Evolutionary conservation across 768 basidiomycete species (phyloP), one percentile per base, ranked within the genome.

Genomic region (Tylopilus vinaceipallidus): DNA sequence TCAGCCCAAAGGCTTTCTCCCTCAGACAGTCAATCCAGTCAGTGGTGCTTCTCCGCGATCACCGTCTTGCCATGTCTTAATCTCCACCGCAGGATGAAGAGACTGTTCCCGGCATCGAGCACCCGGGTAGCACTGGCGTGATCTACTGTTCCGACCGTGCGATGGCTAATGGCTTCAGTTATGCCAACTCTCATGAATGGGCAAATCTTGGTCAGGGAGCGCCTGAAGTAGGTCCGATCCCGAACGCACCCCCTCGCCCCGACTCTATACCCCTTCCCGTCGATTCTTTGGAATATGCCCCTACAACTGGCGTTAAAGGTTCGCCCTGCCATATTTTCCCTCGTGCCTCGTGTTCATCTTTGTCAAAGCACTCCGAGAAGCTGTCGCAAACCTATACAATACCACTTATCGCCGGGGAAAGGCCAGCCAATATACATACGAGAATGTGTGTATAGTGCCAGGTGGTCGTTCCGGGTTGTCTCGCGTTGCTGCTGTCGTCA

Each of bases 381-480:
- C 93, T 2, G 94, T 98, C 26, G 95, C 95, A 11, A 73, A 88
- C 53, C 67, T 94, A 43, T 98, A 98, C 74, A 98, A 98, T 64
- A 73, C 79, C 42, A 88, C 86, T 2, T 95, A 95, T 66, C 82
- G 95, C 29, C 69, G 87, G 57, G 89, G 82, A 40, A 95, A 88
- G 70, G 51, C 67, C 8, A 91, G 88, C 56, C 78, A 95, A 57
- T 98, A 97, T 66, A 94, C 91, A 1, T 88, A 76, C 56, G 92
- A 95, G 70, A 98, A 98, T 61, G 86, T 91, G 12, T 93, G 90
- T 61, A 95, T 98, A 58, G 94, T 97, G 1, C 95, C 95, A 12
- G 95, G 95, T 37, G 95, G 95, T 14, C 84, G 92, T 47, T 77
- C 94, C 3, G 94, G 94, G 11, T 77, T 98, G 54, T 89, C 91